Evolutionary conservation across 768 basidiomycete genomes (phyloP), one percentile per base, ranked within the genome.

Genomic region (Leccinellum luteum): DNA sequence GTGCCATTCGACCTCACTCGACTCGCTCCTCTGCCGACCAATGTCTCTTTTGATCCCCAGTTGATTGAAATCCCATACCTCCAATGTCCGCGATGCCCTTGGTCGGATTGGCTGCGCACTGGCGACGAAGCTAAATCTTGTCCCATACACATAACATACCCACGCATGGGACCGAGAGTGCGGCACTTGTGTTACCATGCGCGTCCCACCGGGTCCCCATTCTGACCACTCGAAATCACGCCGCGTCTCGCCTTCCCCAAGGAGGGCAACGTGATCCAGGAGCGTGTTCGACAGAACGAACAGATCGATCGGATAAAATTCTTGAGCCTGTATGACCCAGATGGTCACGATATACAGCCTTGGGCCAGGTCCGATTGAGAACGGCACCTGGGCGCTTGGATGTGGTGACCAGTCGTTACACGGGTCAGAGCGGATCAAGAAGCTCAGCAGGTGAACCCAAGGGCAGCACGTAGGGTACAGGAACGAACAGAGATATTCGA

Each of bases 141-240:
- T 74, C 21, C 83, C 84, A 61, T 76, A 77, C 19, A 84, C 78
- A 61, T 82, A 83, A 70, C 84, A 86, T 8, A 83, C 81, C 84
- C 84, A 86, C n/a, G 75, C 66, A 25, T 66, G 60, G 13, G 79
- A n/a, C n/a, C n/a, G n/a, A n/a, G n/a, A 78, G 34, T 69, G 73
- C 21, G 69, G 75, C 35, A 69, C 67, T 7, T 69, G 68, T 30
- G 56, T 56, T 34, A 81, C 62, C 61, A 85, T 66, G 27, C 83
- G 79, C 9, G 80, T 79, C 4, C 75, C 76, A 10, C 38, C 51
- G 7, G 79, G 78, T 14, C 82, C 85, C 85, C 85, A 86, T 25
- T 73, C 71, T 2, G 73, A 60, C 84, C 84, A 86, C 32, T 65
- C 57, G 58, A 79, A 62, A n/a, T 66, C 57, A 32, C 58, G 66